Evolutionary conservation across 495 filamentous ascomycete genomes (phyloP).

Genomic region (Talaromyces proteolyticus): DNA sequence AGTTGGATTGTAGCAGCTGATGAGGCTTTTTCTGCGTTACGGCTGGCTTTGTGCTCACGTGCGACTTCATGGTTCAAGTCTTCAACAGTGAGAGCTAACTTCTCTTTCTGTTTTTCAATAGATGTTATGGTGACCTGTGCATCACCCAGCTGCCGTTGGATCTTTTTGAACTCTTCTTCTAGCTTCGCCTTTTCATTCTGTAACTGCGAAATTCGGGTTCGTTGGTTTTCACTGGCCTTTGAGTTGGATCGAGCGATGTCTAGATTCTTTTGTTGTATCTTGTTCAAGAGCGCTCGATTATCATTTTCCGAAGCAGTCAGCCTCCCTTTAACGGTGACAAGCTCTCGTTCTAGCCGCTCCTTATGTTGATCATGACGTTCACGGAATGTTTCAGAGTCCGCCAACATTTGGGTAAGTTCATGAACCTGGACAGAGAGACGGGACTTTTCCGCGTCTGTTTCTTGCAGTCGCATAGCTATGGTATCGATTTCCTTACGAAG

Average conservation of each 20-base stretch:
- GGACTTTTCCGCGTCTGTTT: constrained; percentile 69
- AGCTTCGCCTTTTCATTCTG: constrained; percentile 80
- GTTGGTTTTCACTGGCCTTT: constrained; percentile 76
- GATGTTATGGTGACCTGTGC: constrained; percentile 78
- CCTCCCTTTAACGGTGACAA: constrained; percentile 88
- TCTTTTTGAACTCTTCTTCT: constrained; percentile 76
- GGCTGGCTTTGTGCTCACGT: constrained; percentile 83
- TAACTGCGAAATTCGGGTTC: constrained; percentile 66
- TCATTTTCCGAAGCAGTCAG: constrained; percentile 94
- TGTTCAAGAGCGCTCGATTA: constrained; percentile 91
- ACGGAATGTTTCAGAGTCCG: constrained; percentile 82
- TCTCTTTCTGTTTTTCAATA: constrained; percentile 94
- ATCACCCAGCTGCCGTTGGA: constrained; percentile 83
- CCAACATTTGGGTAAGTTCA: constrained; percentile 73
- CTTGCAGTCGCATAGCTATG: constrained; percentile 61
- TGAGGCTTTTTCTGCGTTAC: constrained; percentile 87
- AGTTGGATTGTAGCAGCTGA: constrained; percentile 78
- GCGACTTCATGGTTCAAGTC: constrained; percentile 92
- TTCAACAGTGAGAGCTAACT: constrained; percentile 80
- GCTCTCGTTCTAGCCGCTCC: constrained; percentile 83
- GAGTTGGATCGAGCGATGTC: constrained; percentile 91
- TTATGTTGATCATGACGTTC: constrained; percentile 87
- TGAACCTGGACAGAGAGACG: constrained; percentile 71
- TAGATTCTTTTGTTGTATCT: constrained; percentile 95
- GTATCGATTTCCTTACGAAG: constrained; percentile 73